Percentiles rank a stretch among this genome's conserved stretches.
Conservation (phyloP, 2,329 filamentous ascomycete genomes). For the Botrytis medusae region DNA sequence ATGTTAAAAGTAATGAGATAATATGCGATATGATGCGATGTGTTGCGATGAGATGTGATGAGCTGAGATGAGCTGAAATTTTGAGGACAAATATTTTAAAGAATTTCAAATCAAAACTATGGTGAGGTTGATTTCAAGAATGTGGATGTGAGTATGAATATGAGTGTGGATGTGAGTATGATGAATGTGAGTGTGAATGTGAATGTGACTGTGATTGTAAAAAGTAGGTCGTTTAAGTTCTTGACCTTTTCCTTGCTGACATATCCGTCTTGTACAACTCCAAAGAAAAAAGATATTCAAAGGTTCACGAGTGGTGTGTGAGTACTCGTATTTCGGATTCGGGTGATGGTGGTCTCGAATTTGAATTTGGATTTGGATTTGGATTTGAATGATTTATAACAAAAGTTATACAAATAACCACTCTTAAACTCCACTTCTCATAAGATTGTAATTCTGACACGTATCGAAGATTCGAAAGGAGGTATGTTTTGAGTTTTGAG, state of each 20-base stretch:
- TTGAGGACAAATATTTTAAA: neutral
- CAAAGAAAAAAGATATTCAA: neutral
- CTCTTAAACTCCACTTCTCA: constrained; percentile 3
- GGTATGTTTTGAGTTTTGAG: neutral
- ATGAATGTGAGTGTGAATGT: too few species aligned
- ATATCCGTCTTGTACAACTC: neutral
- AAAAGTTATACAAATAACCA: neutral
- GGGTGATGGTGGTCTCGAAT: neutral
- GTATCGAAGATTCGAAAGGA: neutral
- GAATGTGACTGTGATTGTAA: neutral
- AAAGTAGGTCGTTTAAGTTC: neutral
- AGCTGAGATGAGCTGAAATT: neutral
- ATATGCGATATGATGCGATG: too few species aligned
- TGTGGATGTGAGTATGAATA: neutral
- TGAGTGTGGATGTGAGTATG: neutral
- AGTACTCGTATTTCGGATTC: neutral
- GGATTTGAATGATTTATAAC: neutral
- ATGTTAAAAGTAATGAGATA: neutral
- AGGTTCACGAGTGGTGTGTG: constrained; percentile 3
- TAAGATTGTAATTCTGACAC: neutral
- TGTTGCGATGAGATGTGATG: neutral
- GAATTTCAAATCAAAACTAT: neutral
- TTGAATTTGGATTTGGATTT: neutral
- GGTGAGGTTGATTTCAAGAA: neutral
- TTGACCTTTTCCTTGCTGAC: neutral